phyloP scores from a whole-genome alignment of 2,329 filamentous ascomycete genomes.

The Alternaria gansuensis region DNA sequence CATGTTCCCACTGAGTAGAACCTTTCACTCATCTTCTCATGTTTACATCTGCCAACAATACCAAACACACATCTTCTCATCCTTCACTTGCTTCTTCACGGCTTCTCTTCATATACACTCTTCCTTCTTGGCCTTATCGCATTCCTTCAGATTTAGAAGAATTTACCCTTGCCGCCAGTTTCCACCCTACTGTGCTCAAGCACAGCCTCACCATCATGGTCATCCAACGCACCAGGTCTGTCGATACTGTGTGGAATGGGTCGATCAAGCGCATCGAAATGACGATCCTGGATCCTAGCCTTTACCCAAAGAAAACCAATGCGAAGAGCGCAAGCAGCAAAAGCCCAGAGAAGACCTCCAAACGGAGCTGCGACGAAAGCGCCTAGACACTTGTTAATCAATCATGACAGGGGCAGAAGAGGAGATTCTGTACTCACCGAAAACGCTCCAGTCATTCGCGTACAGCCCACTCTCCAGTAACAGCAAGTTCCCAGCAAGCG shows the following conservation, averaged over 20 bases:
- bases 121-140: not conserved
- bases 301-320: conserved; percentile 66
- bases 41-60: too few species aligned
- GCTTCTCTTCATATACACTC: not conserved
- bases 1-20: too few species aligned
- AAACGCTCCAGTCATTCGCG: conserved; percentile 79
- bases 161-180: conserved; percentile 40
- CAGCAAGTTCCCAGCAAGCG: conserved; percentile 71
- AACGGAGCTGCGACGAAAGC: conserved; percentile 83
- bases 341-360: conserved; percentile 76
- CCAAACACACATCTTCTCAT: too few species aligned
- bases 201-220: conserved; percentile 39
- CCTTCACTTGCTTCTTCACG: not conserved
- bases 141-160: conserved; percentile 37
- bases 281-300: conserved; percentile 66
- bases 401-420: not conserved
- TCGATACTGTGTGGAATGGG: conserved; percentile 32
- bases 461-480: conserved; percentile 78
- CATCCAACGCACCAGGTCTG: conserved; percentile 30
- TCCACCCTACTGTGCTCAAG: conserved; percentile 37
- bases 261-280: conserved; percentile 73
- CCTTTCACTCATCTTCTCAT: too few species aligned
- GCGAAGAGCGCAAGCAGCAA: conserved; percentile 68
- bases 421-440: conserved; percentile 60
- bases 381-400: conserved; percentile 42